Evolutionary conservation across 2,329 filamentous ascomycete genomes (phyloP).

Genomic region (Fusarium lateritium): DNA sequence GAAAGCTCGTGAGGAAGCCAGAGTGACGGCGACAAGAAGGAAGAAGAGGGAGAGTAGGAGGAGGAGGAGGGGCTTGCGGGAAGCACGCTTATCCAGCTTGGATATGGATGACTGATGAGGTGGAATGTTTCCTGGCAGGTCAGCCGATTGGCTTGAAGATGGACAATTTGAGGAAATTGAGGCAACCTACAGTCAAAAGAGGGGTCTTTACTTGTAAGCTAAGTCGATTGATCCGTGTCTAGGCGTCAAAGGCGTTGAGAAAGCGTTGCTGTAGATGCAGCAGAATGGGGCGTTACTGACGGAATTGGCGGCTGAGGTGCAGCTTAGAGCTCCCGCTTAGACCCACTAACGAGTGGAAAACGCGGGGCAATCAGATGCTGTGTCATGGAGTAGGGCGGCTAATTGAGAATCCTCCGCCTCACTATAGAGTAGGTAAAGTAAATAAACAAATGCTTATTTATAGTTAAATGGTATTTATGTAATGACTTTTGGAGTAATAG

Average conservation of each 20-base stretch:
- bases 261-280: constrained; percentile 35
- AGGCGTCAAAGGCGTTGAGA: constrained; percentile 22
- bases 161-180: constrained; percentile 12
- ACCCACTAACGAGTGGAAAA: constrained; percentile 37
- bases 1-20: constrained; percentile 75
- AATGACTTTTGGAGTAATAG: background rate
- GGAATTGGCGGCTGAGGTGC: constrained; percentile 13
- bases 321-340: constrained; percentile 39
- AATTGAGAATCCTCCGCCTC: constrained; percentile 11
- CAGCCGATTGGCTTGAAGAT: constrained; percentile 44
- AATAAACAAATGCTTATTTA: background rate
- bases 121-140: constrained; percentile 24
- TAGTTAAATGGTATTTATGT: background rate
- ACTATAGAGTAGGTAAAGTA: background rate
- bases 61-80: constrained; percentile 51
- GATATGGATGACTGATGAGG: constrained; percentile 20
- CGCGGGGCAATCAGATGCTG: constrained; percentile 44
- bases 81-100: constrained; percentile 51
- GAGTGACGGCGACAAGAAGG: constrained; percentile 73
- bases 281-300: constrained; percentile 39
- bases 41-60: constrained; percentile 66
- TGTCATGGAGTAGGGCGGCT: constrained; percentile 37
- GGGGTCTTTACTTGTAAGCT: constrained; percentile 28
- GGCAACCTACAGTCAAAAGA: constrained; percentile 37
- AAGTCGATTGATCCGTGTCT: constrained; percentile 29